These are phyloP conservation scores for Fusarium caatingaense DNA, from an alignment of 2,329 filamentous ascomycete genomes.

Conservation along the genomic window DNA sequence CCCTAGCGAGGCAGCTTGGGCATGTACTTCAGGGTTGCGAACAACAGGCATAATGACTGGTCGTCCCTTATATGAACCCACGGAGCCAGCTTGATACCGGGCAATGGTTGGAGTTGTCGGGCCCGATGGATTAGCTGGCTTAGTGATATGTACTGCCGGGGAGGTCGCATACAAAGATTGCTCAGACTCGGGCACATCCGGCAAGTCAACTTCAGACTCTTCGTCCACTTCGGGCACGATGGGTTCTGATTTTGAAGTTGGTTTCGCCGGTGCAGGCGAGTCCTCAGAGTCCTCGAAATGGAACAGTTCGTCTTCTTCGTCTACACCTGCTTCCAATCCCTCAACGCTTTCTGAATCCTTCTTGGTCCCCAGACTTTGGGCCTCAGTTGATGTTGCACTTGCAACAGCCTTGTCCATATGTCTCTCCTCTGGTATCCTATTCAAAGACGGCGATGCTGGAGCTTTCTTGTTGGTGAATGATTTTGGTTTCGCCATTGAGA, in stretches of 20 bases:
- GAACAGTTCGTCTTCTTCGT: slow-evolving; percentile 57
- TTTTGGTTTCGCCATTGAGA: slow-evolving; percentile 55
- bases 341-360: slow-evolving; percentile 1
- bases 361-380: not conserved
- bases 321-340: slow-evolving; percentile 24
- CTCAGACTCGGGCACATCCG: slow-evolving; percentile 39
- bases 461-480: slow-evolving; percentile 46
- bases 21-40: slow-evolving; percentile 61
- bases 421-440: slow-evolving; percentile 17
- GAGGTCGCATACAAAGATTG: slow-evolving; percentile 56
- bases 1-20: slow-evolving; percentile 60
- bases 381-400: slow-evolving; percentile 10
- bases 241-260: slow-evolving; percentile 42
- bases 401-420: slow-evolving; percentile 7
- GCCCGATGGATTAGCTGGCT: slow-evolving; percentile 42
- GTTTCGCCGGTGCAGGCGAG: slow-evolving; percentile 47
- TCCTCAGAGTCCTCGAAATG: slow-evolving; percentile 59
- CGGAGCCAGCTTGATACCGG: slow-evolving; percentile 54
- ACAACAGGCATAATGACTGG: slow-evolving; percentile 65
- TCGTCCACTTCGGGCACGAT: slow-evolving; percentile 52
- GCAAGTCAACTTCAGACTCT: slow-evolving; percentile 49
- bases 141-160: slow-evolving; percentile 56
- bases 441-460: slow-evolving; percentile 30
- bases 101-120: slow-evolving; percentile 49
- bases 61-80: slow-evolving; percentile 66